Conservation (phyloP, 805 yeast species). For the Spathaspora arborariae region DNA sequence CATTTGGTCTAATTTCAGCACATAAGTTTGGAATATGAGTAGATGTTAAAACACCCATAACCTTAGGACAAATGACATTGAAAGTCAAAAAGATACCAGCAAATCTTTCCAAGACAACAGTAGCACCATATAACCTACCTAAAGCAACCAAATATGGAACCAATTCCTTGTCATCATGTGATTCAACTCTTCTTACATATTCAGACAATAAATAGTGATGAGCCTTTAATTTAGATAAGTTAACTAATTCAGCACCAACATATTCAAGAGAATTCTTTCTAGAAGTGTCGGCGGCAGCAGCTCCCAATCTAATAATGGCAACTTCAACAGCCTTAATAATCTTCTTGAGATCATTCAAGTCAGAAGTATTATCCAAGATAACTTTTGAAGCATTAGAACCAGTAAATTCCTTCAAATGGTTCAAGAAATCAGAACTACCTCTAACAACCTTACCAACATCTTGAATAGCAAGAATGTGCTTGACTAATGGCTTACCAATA, state of each 20-base stretch:
- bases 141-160: slow-evolving; percentile 29
- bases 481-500: slow-evolving; percentile 45
- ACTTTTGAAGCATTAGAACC: slow-evolving; percentile 20
- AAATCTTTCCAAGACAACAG: slow-evolving; percentile 31
- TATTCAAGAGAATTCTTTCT: slow-evolving; percentile 24
- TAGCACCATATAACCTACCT: slow-evolving; percentile 30
- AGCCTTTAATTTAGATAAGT: slow-evolving; percentile 40
- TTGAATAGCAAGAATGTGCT: slow-evolving; percentile 36
- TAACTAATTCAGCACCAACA: slow-evolving; percentile 34
- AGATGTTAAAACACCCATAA: slow-evolving; percentile 24
- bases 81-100: slow-evolving; percentile 36
- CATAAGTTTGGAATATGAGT: slow-evolving; percentile 29
- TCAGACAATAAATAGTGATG: slow-evolving; percentile 39
- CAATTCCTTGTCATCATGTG: slow-evolving; percentile 18
- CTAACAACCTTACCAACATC: slow-evolving; percentile 35
- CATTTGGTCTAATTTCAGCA: slow-evolving; percentile 37
- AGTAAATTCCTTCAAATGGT: slow-evolving; percentile 8
- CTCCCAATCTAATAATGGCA: slow-evolving; percentile 32
- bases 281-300: slow-evolving; percentile 24
- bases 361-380: slow-evolving; percentile 24
- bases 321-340: slow-evolving; percentile 39
- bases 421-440: slow-evolving; percentile 11
- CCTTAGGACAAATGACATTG: slow-evolving; percentile 27
- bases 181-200: slow-evolving; percentile 19
- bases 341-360: slow-evolving; percentile 24